Evolutionary conservation across 306 rosid genomes (phyloP).

Genomic region (Prunus kanzakura): DNA sequence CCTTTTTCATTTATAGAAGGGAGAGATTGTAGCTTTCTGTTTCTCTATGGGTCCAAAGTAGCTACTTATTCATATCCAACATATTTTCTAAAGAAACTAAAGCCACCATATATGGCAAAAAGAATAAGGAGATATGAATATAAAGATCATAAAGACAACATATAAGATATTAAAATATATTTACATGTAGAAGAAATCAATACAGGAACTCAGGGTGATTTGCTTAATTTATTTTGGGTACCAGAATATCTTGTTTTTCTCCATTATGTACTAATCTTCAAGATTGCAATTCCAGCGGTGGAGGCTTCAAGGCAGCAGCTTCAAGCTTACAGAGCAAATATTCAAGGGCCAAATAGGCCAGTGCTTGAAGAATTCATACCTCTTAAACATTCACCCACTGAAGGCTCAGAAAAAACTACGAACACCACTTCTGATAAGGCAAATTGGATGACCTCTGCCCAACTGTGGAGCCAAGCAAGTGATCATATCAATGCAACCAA

Average conservation of each 20-base stretch:
- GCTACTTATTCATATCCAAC: neutral
- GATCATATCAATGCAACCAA: slow-evolving; percentile 40
- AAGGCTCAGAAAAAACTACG: slow-evolving; percentile 48
- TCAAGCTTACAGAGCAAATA: slow-evolving; percentile 48
- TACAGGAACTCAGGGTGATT: too few species aligned
- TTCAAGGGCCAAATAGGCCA: slow-evolving; percentile 53
- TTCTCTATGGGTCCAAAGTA: slow-evolving; percentile 1
- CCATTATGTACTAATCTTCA: too few species aligned
- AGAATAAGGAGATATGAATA: neutral
- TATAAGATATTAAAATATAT: too few species aligned
- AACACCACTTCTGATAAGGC: slow-evolving; percentile 71
- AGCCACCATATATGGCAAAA: neutral
- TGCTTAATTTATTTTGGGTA: too few species aligned
- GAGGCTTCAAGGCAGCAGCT: slow-evolving; percentile 86
- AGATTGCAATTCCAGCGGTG: slow-evolving; percentile 44
- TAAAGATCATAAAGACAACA: too few species aligned
- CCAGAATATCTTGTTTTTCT: too few species aligned
- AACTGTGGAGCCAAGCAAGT: slow-evolving; percentile 89
- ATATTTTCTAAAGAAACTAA: slow-evolving; percentile 16
- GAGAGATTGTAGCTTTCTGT: slow-evolving; percentile 7
- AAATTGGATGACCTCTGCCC: slow-evolving; percentile 97
- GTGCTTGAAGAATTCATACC: slow-evolving; percentile 96
- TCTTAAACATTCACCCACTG: slow-evolving; percentile 57
- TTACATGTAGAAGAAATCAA: too few species aligned
- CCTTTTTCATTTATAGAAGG: slow-evolving; percentile 26